Conservation (phyloP, 495 filamentous ascomycete genomes). For the Aspergillus incahuasiensis region DNA sequence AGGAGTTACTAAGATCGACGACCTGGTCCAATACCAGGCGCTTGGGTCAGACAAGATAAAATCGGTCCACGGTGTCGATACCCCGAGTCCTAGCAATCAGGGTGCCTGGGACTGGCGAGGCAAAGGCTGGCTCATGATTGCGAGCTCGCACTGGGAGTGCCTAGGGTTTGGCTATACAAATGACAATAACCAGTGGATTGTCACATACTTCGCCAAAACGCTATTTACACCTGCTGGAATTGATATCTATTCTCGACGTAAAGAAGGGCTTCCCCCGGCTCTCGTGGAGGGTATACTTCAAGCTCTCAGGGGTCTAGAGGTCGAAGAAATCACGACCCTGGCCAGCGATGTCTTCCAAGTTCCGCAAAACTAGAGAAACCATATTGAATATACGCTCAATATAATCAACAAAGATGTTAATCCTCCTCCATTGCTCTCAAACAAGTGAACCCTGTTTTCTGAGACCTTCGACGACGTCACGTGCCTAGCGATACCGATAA, state of each 20-base stretch:
- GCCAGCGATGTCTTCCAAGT: conserved; percentile 18
- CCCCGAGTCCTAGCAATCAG: conserved; percentile 33
- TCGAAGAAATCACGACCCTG: conserved; percentile 16
- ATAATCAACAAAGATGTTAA: too few relatives aligned
- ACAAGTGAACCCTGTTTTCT: too few relatives aligned
- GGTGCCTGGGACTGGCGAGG: conserved; percentile 67
- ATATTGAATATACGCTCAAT: too few relatives aligned
- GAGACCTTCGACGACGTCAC: not conserved
- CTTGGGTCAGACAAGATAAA: conserved; percentile 47
- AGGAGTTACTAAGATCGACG: conserved; percentile 48
- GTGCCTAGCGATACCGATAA: not conserved
- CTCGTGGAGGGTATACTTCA: conserved; percentile 43
- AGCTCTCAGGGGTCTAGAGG: conserved; percentile 34
- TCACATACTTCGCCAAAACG: conserved; percentile 72
- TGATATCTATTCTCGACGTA: conserved; percentile 61
- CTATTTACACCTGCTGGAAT: conserved; percentile 71
- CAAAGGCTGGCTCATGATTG: conserved; percentile 60
- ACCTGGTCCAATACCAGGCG: conserved; percentile 61
- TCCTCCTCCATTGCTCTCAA: too few relatives aligned
- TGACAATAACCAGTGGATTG: conserved; percentile 52
- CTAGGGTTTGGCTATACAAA: conserved; percentile 60
- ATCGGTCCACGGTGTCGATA: conserved; percentile 60
- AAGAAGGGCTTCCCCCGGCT: conserved; percentile 46
- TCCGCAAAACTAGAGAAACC: conserved; percentile 9
- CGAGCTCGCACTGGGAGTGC: conserved; percentile 67